A percentile compares a stretch with the other conserved stretches of the same genome.
Conservation (phyloP, 1,284 basidiomycete species). For the Rhodotorula sp. region DNA sequence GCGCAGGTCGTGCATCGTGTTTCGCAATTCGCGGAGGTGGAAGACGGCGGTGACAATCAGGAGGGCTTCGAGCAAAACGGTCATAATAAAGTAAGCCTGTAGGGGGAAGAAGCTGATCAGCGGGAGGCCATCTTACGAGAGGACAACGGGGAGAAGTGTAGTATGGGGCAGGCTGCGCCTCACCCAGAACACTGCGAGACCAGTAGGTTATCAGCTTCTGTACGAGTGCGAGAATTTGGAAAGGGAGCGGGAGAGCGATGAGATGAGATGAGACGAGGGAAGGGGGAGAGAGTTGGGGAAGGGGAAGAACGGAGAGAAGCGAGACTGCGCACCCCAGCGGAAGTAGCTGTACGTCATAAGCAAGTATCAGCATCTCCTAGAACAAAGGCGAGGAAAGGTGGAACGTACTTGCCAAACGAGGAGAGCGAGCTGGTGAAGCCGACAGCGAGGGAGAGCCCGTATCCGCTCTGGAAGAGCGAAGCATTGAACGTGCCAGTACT, state of each 20-base stretch:
- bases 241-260: no score
- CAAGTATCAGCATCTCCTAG: no score
- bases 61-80: not conserved
- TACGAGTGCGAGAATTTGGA: not conserved
- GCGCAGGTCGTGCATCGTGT: conserved; percentile 19
- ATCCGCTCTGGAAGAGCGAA: not conserved
- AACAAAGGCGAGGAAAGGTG: not conserved
- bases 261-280: no score
- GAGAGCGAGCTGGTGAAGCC: conserved; percentile 3
- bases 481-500: conserved; percentile 18
- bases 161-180: not conserved
- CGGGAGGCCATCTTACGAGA: not conserved
- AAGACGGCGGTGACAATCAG: conserved; percentile 13
- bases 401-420: conserved; percentile 10
- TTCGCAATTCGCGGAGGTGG: conserved; percentile 24
- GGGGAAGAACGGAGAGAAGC: no score
- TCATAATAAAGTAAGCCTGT: conserved; percentile 15
- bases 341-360: conserved; percentile 5
- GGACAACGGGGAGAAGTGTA: not conserved
- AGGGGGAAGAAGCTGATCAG: not conserved
- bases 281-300: no score
- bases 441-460: not conserved
- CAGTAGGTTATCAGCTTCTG: not conserved
- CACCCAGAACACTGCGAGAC: not conserved
- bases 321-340: conserved; percentile 12